Evolutionary conservation across 2,329 filamentous ascomycete genomes (phyloP).

Genomic region (Rutstroemia sp.): DNA sequence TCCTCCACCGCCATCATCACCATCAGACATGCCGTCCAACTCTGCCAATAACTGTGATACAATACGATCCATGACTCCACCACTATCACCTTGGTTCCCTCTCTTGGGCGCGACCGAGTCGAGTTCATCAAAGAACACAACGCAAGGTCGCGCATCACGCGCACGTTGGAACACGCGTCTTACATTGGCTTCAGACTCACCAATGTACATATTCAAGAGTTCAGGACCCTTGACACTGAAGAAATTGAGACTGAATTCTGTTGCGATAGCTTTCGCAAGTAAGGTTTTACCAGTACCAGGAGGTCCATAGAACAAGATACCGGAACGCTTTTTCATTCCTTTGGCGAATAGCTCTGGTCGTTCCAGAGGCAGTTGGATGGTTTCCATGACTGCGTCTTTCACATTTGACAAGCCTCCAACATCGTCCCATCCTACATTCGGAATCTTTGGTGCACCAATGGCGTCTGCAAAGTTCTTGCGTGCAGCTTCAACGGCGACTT

Average conservation of each 20-base stretch:
- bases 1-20: slow-evolving; percentile 70
- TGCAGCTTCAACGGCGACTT: slow-evolving; percentile 87
- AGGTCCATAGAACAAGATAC: slow-evolving; percentile 86
- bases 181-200: slow-evolving; percentile 88
- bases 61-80: slow-evolving; percentile 96
- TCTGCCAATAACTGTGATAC: slow-evolving; percentile 92
- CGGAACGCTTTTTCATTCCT: slow-evolving; percentile 96
- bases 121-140: slow-evolving; percentile 90
- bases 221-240: slow-evolving; percentile 91
- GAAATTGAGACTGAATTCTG: slow-evolving; percentile 90
- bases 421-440: slow-evolving; percentile 93
- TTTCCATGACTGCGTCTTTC: slow-evolving; percentile 95
- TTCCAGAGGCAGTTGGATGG: slow-evolving; percentile 87
- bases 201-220: slow-evolving; percentile 92
- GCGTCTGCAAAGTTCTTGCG: slow-evolving; percentile 97
- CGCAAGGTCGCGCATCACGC: slow-evolving; percentile 76
- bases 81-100: slow-evolving; percentile 94
- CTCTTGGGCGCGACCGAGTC: slow-evolving; percentile 93
- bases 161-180: slow-evolving; percentile 83
- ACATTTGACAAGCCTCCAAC: slow-evolving; percentile 89
- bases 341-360: slow-evolving; percentile 91
- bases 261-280: slow-evolving; percentile 88
- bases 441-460: slow-evolving; percentile 96
- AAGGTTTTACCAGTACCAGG: slow-evolving; percentile 88
- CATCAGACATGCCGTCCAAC: slow-evolving; percentile 94